Base-by-base conservation (phyloP, 225 moss, liverwort and hornwort species). In the Polytrichum commune region DNA sequence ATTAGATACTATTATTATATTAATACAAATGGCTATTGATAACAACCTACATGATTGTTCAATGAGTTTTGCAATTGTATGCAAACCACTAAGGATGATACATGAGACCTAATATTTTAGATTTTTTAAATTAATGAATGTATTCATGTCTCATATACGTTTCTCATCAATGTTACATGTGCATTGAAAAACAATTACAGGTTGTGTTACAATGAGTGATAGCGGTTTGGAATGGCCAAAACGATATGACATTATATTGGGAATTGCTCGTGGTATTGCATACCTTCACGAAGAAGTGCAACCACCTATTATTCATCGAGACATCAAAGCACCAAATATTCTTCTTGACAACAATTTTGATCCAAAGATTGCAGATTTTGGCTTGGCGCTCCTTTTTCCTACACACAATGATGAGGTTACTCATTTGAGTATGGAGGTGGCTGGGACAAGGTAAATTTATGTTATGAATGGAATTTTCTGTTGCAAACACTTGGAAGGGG, bases 281-380 rank as follows among this genome's bases (percentile, higher is more conserved):
- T 90, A 88, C 66, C 74, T 90, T 25, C 88, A 92, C 62, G 84
- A 90, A 23, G 92, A 90, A 16, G 75, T 88, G 22, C 88, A 90
- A 64, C 74, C 84, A 13, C 85, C 84, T 57, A 79, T 91, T 65
- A 89, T 91, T 27, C 91, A 91, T 69, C 76, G 89, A 57, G 91
- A 91, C 63, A 86, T 91, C 57, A 91, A 91, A 70, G 86, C 88
- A 29, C 75, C 77, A 1, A 91, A 91, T 64, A 89, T 91, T 24
- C 58, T 92, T 6, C 68, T 92, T 0, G 79, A 90, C 35, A 81
- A 88, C 35, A 74, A 86, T 27, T 85, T 82, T 26, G 79, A 80
- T 18, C 74, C 88, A 5, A 92, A 90, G 68, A 88, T 92, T 71
- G 88, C 90, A 1, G 86, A 92, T 70, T 92, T 92, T 77, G 88